Base-by-base conservation (phyloP, 768 basidiomycete genomes). In the Calocybe cyanea region DNA sequence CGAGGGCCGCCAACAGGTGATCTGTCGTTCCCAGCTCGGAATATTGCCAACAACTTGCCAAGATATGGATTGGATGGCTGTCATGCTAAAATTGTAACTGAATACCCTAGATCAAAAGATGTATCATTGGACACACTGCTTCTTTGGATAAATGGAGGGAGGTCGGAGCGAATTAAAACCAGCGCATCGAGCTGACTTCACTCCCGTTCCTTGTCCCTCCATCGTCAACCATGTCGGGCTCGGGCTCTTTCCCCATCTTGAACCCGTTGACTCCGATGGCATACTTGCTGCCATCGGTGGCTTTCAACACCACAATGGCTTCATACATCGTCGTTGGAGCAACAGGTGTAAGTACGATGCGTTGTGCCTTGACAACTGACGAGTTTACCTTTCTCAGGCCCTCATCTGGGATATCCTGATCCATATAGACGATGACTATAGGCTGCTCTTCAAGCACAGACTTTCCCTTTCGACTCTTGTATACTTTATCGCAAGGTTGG, bases 181-280 rank as follows among this genome's bases (percentile, higher is more conserved):
- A 11, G 25, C 25, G 25, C 11, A 11, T 28, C 11, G 11, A 28
- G 11, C 25, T 28, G 5, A 6, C 25, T 11, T 11, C 25, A n/a
- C 25, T 28, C 25, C 25, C 25, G 11, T 28, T 28, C 25, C 25
- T 28, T 11, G 25, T n/a, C 25, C 25, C 25, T 11, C 25, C 25
- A 6, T 11, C 25, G 25, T 28, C 25, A 28, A 28, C n/a, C n/a
- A n/a, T n/a, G n/a, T n/a, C n/a, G 25, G 11, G 5, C 6, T 28
- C 25, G 5, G 25, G 25, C n/a, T 35, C 34, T 7, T 18, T 18
- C n/a, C 34, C 7, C 4, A 13, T 47, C 8, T 28, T 47, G 18
- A 47, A 47, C 32, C 46, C 46, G 15, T 15, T 41, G 38, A 41
- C 46, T 17, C 46, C 46, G n/a, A 47, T 47, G 46, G 46, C 46